Evolutionary conservation across 2,329 filamentous ascomycete species (phyloP).

Genomic region (Diaporthe ampelina): DNA sequence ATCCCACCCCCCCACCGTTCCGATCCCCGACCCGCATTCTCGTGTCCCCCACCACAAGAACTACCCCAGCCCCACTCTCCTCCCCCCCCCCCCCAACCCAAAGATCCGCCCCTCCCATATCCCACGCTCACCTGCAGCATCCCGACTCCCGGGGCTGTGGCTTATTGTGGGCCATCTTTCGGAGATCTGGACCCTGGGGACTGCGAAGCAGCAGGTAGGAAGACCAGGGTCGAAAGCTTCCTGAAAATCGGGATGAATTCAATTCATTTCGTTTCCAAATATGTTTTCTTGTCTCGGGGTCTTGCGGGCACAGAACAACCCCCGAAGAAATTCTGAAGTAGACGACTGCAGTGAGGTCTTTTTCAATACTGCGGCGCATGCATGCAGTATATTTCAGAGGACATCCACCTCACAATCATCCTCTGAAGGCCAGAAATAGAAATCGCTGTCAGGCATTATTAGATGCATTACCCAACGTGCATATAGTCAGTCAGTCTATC

Average conservation of each 20-base stretch:
- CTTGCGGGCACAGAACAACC: not conserved
- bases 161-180: not conserved
- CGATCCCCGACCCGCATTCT: conserved; percentile 14
- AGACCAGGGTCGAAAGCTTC: not conserved
- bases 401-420: not conserved
- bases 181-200: not conserved
- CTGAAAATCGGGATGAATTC: not conserved
- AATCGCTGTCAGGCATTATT: not conserved
- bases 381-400: not conserved
- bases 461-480: not conserved
- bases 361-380: not conserved
- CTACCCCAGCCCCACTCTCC: too few relatives aligned
- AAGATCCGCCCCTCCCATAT: not conserved
- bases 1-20: conserved; percentile 35
- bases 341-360: not conserved
- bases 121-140: conserved; percentile 1
- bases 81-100: too few relatives aligned
- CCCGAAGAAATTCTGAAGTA: not conserved
- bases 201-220: not conserved
- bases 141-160: conserved; percentile 12
- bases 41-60: not conserved
- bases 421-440: not conserved
- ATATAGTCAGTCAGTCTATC: not conserved
- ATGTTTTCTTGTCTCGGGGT: not conserved
- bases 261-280: not conserved